Base-by-base conservation (phyloP, 2,329 filamentous ascomycete species). In the Alternaria gaisen region DNA sequence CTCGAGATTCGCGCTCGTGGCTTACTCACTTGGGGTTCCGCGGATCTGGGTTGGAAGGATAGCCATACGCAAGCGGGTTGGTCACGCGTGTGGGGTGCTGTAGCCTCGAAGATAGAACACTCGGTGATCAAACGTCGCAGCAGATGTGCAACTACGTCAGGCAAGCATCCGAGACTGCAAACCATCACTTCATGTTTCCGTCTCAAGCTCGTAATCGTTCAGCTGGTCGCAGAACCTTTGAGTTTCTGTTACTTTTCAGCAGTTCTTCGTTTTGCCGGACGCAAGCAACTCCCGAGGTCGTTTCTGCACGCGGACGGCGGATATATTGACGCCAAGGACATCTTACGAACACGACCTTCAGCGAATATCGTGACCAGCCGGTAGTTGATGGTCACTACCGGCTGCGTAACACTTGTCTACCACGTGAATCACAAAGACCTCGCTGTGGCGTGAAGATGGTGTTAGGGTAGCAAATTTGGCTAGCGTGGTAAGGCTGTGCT, bases 401-500 rank as follows among this genome's bases (percentile, higher is more conserved):
- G 41, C 26, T 46, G 48, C 56, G 52, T 52, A 52, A 46, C 46
- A 40, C 22, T 22, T 52, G 36, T 38, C 34, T 38, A n/a, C 24
- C 34, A 28, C 32, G 50, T 52, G 34, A 40, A 22, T 3, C 40
- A 24, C 36, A 18, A 42, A 46, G 30, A n/a, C 16, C 3, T 36
- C 46, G 18, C 24, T 16, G 10, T 34, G n/a, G 48, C 48, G 22
- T 52, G 48, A 52, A 20, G 6, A 22, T 14, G 36, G 50, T 9
- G 44, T 30, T 16, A 11, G 36, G 28, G 22, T 36, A 24, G 30
- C 46, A 36, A 12, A 40, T 32, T 20, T 12, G 56, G 43, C 30
- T 60, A 43, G 56, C 24, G 28, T 40, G 11, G 48, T 48, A 58
- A 43, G 61, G 61, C 58, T 64, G 46, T 48, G 44, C 28, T 61